Conservation (phyloP, 805 yeast species). For the Pichia heedii region DNA sequence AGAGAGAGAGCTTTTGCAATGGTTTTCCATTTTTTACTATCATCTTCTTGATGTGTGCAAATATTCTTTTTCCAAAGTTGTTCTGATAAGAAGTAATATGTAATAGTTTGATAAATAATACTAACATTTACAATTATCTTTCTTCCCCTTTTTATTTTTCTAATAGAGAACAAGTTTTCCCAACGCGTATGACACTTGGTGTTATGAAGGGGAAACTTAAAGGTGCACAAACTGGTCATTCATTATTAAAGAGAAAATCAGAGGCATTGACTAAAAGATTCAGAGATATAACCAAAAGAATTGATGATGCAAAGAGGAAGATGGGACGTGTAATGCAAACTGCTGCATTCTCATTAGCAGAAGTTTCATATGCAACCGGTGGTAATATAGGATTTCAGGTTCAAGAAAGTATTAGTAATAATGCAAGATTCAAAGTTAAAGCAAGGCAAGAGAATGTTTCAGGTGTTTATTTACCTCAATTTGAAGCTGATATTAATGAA, state of each 20-base stretch:
- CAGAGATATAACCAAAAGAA: slow-evolving; percentile 89
- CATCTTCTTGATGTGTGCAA: no score
- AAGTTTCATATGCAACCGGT: slow-evolving; percentile 95
- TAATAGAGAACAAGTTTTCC: slow-evolving; percentile 88
- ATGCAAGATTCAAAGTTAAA: slow-evolving; percentile 81
- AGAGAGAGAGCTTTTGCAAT: background rate
- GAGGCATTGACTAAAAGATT: slow-evolving; percentile 95
- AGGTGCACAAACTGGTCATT: slow-evolving; percentile 96
- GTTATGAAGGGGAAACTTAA: slow-evolving; percentile 91
- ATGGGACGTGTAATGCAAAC: slow-evolving; percentile 99
- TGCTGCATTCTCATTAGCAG: slow-evolving; percentile 95
- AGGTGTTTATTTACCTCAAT: slow-evolving; percentile 91
- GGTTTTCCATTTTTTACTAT: no score
- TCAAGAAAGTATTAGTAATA: slow-evolving; percentile 76
- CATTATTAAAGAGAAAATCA: slow-evolving; percentile 85
- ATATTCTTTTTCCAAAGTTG: no score
- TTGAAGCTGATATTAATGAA: slow-evolving; percentile 76
- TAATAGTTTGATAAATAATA: background rate
- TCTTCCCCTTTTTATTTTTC: background rate
- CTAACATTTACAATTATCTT: slow-evolving; percentile 2
- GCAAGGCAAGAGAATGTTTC: slow-evolving; percentile 94
- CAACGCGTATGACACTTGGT: slow-evolving; percentile 95
- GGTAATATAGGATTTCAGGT: slow-evolving; percentile 93
- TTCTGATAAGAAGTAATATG: background rate
- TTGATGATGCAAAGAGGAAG: slow-evolving; percentile 90